Base-by-base conservation (phyloP, 2,329 filamentous ascomycete species). In the Aspergillus clavatus region DNA sequence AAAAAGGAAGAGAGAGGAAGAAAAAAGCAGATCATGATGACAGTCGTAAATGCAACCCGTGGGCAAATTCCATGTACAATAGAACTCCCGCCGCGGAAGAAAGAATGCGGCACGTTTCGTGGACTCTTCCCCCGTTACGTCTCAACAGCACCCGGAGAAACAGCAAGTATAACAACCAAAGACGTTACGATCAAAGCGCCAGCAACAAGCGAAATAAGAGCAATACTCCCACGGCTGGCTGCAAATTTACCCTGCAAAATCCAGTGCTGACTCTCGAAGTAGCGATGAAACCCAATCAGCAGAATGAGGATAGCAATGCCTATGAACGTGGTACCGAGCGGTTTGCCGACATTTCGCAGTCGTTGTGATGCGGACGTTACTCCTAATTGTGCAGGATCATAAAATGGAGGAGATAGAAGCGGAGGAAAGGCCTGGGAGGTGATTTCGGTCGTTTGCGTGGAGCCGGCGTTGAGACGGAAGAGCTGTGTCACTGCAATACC, bases 221-320 rank as follows among this genome's bases (percentile, higher is more conserved):
- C 67, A 29, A 84, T 74, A 54, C 80, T 83, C 4, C 80, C 80
- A 44, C 81, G 72, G 46, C 77, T 80, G 3, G 81, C 81, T 0
- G 81, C 81, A 45, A 84, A 84, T 59, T 83, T 83, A 42, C 81
- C 81, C 3, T 80, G 66, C 19, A 84, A 79, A 44, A 84, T 80
- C 71, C 82, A 84, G 59, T 84, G 79, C 65, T 84, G 81, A 33
- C 77, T 76, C 57, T 84, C 81, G 55, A 84, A 84, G 56, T 83
- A 84, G 35, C 81, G 72, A 58, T 83, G 81, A 54, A 83, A 83
- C 2, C 81, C 81, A 23, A 83, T 72, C 19, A 80, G 59, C 2
- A 84, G 69, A 38, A 84, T 76, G 5, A 84, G 51, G 31, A 84
- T 80, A 3, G 76, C 71, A 29, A 84, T 77, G 2, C 70, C 80